Evolutionary conservation across 257 asterid genomes (phyloP).

Genomic region (Nicotiana sylvestris): DNA sequence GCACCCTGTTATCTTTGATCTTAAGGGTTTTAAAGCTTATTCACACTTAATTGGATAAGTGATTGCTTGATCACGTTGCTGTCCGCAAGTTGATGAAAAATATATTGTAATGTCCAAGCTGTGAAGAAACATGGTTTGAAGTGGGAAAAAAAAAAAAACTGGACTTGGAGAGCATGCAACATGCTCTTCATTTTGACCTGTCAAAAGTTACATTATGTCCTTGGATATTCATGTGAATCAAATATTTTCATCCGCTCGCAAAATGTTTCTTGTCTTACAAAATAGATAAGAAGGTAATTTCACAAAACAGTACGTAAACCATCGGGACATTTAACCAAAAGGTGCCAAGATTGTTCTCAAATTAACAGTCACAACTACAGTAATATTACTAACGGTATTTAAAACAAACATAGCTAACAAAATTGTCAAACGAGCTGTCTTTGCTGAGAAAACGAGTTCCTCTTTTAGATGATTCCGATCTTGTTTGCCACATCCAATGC

Average conservation of each 20-base stretch:
- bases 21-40: not conserved
- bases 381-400: not conserved
- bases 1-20: not conserved
- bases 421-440: not conserved
- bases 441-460: not conserved
- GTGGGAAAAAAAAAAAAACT: not conserved
- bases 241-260: no score
- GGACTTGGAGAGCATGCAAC: no score
- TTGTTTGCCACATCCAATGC: conserved; percentile 28
- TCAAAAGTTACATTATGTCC: no score
- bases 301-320: not conserved
- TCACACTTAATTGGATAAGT: not conserved
- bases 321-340: not conserved
- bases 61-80: not conserved
- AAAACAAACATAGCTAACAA: not conserved
- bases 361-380: not conserved
- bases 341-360: not conserved
- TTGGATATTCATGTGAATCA: no score
- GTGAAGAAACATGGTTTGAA: not conserved
- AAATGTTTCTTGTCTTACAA: no score
- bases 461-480: conserved; percentile 20
- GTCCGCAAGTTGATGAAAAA: not conserved
- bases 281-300: not conserved
- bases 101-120: no score
- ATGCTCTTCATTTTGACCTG: no score